These are phyloP conservation scores for Gleditsia sinensis DNA, from an alignment of 306 rosid species.

Conservation along the genomic window DNA sequence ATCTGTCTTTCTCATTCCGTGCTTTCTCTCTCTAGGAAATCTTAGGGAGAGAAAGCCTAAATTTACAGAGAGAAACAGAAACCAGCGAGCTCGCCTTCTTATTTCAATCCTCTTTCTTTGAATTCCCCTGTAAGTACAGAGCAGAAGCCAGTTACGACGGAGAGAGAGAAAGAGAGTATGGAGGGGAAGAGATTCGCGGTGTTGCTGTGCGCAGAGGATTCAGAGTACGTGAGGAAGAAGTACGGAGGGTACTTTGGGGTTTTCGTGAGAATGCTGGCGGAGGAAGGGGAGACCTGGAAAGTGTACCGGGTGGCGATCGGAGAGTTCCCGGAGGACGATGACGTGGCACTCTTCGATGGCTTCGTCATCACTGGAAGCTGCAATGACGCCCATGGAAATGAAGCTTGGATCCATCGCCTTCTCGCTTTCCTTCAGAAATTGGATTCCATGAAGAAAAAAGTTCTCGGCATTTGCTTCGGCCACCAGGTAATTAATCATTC, in stretches of 20 bases:
- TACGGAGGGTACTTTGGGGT: conserved; percentile 86
- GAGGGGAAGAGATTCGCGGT: conserved; percentile 55
- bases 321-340: conserved; percentile 56
- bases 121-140: not conserved
- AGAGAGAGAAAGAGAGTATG: not conserved
- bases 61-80: not conserved
- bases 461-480: conserved; percentile 90
- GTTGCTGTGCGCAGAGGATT: conserved; percentile 81
- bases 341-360: conserved; percentile 52
- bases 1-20: not conserved
- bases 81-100: not conserved
- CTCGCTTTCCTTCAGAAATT: conserved; percentile 48
- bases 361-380: conserved; percentile 88
- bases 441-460: conserved; percentile 58
- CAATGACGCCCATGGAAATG: conserved; percentile 77
- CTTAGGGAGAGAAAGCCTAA: conserved; percentile 13
- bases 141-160: not conserved
- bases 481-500: conserved; percentile 64
- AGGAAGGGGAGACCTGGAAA: conserved; percentile 82
- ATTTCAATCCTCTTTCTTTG: no score
- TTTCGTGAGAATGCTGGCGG: conserved; percentile 63
- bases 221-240: conserved; percentile 72
- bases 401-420: conserved; percentile 75
- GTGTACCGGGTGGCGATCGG: conserved; percentile 58
- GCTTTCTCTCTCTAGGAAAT: not conserved